phyloP scores from a whole-genome alignment of 495 filamentous ascomycete species.

The Penicillium ochrochloron region DNA sequence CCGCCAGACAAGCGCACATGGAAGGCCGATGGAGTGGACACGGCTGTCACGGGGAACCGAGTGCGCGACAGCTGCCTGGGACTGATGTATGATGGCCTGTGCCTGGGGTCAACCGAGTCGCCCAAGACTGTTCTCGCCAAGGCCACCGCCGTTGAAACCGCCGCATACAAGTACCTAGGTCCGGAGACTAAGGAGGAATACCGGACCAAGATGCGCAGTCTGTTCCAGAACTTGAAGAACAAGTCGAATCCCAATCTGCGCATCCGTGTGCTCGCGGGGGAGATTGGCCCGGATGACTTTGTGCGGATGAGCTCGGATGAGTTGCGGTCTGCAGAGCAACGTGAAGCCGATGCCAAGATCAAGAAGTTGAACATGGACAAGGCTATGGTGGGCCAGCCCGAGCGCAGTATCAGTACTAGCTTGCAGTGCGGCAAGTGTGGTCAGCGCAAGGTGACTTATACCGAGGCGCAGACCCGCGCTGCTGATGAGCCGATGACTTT shows the following conservation, averaged over 20 bases:
- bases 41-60: conserved; percentile 67
- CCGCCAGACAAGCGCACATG: conserved; percentile 77
- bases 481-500: conserved; percentile 72
- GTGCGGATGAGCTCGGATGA: conserved; percentile 77
- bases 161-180: conserved; percentile 66
- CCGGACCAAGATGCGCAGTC: conserved; percentile 81
- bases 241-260: conserved; percentile 81
- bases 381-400: conserved; percentile 60
- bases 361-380: conserved; percentile 93
- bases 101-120: conserved; percentile 46
- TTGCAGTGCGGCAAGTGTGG: conserved; percentile 88
- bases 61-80: conserved; percentile 81
- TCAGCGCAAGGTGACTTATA: conserved; percentile 92
- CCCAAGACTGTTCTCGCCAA: conserved; percentile 65
- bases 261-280: conserved; percentile 70
- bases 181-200: conserved; percentile 75
- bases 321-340: conserved; percentile 74
- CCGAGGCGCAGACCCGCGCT: conserved; percentile 91
- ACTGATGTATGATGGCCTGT: conserved; percentile 81
- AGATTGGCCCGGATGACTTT: conserved; percentile 71
- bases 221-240: conserved; percentile 93
- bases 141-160: conserved; percentile 72
- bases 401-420: conserved; percentile 80
- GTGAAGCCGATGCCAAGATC: conserved; percentile 67
- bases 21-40: conserved; percentile 78